A percentile compares a stretch with the other conserved stretches of the same genome.
Evolutionary conservation across 208 protist species (phyloP).

Genomic region (Trichomonas vaginalis): DNA sequence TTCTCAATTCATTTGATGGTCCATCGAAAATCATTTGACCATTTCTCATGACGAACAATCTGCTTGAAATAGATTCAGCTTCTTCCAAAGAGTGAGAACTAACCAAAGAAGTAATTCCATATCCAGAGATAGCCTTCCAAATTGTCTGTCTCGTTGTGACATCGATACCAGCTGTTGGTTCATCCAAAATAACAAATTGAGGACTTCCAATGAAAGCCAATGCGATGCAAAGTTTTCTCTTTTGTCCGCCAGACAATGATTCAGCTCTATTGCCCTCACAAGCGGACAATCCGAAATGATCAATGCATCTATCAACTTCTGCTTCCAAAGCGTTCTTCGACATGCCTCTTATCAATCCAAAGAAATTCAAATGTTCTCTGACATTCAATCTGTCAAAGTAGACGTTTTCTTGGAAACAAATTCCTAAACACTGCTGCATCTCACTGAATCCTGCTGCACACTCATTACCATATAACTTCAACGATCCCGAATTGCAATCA

Average conservation of each 20-base stretch:
- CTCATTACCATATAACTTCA: not conserved
- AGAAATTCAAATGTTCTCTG: not conserved
- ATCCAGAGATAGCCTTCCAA: not conserved
- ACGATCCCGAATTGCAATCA: not conserved
- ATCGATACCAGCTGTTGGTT: too few relatives aligned
- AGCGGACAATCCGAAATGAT: not conserved
- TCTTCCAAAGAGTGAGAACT: not conserved
- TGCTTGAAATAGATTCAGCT: not conserved
- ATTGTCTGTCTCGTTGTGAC: not conserved
- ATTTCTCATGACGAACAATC: not conserved
- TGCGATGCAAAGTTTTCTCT: not conserved
- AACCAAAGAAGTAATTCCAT: not conserved
- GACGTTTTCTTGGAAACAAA: not conserved
- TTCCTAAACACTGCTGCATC: not conserved
- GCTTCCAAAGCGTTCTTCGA: not conserved
- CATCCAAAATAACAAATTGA: not conserved
- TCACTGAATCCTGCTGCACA: not conserved
- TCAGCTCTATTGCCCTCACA: not conserved
- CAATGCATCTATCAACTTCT: not conserved
- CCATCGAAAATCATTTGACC: not conserved
- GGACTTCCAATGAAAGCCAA: not conserved
- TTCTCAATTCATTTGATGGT: not conserved
- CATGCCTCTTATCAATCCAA: not conserved
- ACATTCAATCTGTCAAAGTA: not conserved
- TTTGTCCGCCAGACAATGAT: not conserved